Conservation (phyloP, 495 filamentous ascomycete species). For the Penicillium cosmopolitanum region DNA sequence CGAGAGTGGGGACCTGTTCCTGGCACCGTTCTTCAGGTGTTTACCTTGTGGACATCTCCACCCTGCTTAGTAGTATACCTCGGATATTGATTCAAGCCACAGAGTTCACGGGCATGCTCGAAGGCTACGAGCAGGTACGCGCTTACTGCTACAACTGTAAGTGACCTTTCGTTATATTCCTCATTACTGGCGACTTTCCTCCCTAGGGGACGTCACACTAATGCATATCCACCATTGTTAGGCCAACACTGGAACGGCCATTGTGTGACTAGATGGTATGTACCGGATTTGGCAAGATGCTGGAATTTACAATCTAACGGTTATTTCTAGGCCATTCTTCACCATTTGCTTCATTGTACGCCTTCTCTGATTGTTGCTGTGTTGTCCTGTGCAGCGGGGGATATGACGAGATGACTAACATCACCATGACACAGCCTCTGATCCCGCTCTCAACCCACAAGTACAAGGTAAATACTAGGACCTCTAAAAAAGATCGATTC, state of each 20-base stretch:
- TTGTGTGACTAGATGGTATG: slow-evolving; percentile 56
- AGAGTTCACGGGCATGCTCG: slow-evolving; percentile 57
- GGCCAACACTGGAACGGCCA: slow-evolving; percentile 56
- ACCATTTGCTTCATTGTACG: slow-evolving; percentile 60
- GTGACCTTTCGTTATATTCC: slow-evolving; percentile 16
- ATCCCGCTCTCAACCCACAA: slow-evolving; percentile 56
- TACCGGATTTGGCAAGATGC: slow-evolving; percentile 4
- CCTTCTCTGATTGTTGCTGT: slow-evolving; percentile 1
- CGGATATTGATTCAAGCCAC: slow-evolving; percentile 8
- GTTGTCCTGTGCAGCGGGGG: neutral
- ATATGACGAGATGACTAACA: slow-evolving; percentile 14
- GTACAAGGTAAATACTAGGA: slow-evolving; percentile 42
- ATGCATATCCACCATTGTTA: slow-evolving; percentile 16
- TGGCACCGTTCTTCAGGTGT: slow-evolving; percentile 17
- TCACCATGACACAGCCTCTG: slow-evolving; percentile 38
- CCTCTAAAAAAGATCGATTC: neutral
- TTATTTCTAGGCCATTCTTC: slow-evolving; percentile 50
- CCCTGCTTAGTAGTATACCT: slow-evolving; percentile 8
- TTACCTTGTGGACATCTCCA: slow-evolving; percentile 15
- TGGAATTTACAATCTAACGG: neutral
- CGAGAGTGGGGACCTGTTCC: slow-evolving; percentile 16
- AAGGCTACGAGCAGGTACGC: slow-evolving; percentile 58
- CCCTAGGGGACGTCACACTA: slow-evolving; percentile 2
- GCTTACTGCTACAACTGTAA: slow-evolving; percentile 60
- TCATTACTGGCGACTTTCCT: neutral